Evolutionary conservation across 495 filamentous ascomycete genomes (phyloP).

Genomic region (Coniosporium apollinis): DNA sequence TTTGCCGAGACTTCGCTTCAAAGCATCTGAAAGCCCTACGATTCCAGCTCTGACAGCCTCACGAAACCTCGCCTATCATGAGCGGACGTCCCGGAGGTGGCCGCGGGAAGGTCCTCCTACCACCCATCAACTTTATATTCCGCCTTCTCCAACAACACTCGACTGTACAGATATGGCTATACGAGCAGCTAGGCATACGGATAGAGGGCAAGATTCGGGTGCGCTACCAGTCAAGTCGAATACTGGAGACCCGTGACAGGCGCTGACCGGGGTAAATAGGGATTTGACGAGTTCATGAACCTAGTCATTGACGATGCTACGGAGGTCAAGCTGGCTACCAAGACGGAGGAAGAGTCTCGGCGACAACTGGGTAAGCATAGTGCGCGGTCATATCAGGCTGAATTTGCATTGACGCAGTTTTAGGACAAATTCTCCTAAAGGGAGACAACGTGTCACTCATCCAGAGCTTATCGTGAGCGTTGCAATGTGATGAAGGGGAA

Average conservation of each 20-base stretch:
- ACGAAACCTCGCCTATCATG: constrained; percentile 43
- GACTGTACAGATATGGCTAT: constrained; percentile 87
- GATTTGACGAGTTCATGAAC: constrained; percentile 99
- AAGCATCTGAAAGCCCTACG: not conserved
- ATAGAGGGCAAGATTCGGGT: constrained; percentile 94
- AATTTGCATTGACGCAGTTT: not conserved
- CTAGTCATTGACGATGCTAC: constrained; percentile 89
- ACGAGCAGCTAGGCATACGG: constrained; percentile 81
- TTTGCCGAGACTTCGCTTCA: too few species aligned
- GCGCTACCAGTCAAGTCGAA: too few species aligned
- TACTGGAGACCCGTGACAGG: too few species aligned
- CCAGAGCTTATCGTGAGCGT: too few species aligned
- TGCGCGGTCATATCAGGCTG: constrained; percentile 14
- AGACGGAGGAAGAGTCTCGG: constrained; percentile 63
- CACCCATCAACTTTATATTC: constrained; percentile 98
- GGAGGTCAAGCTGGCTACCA: constrained; percentile 74
- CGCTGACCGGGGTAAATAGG: too few species aligned
- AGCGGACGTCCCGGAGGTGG: constrained; percentile 61
- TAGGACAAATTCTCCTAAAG: constrained; percentile 92
- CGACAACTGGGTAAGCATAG: constrained; percentile 54
- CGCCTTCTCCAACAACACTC: constrained; percentile 78
- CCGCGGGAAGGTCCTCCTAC: constrained; percentile 75
- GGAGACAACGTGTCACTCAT: constrained; percentile 96
- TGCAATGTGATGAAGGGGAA: too few species aligned
- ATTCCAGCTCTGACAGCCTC: not conserved